Percentiles rank a stretch among this genome's conserved stretches.
Evolutionary conservation across 2,329 filamentous ascomycete genomes (phyloP).

Genomic region (Cladosporium halotolerans): DNA sequence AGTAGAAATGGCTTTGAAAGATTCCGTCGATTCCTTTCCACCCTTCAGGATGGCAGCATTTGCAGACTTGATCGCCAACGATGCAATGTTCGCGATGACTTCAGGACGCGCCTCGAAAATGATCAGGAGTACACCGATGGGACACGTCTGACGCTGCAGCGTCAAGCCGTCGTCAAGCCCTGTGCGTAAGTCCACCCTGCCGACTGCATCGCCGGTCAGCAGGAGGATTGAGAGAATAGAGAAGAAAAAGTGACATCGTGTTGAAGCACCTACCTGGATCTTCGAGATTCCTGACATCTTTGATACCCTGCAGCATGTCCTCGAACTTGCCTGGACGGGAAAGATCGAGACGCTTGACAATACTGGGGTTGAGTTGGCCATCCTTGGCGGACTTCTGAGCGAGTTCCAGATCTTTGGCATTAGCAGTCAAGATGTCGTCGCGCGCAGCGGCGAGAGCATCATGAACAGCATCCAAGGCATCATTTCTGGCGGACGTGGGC

Average conservation of each 20-base stretch:
- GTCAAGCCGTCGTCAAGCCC: constrained; percentile 78
- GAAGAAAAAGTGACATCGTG: too few relatives aligned
- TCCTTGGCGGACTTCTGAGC: constrained; percentile 68
- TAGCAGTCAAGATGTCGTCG: constrained; percentile 76
- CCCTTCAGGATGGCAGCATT: constrained; percentile 97
- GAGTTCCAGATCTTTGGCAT: constrained; percentile 70
- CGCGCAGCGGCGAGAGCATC: constrained; percentile 63
- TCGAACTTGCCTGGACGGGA: constrained; percentile 86
- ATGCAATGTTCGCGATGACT: constrained; percentile 96
- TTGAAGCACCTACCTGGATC: constrained; percentile 65
- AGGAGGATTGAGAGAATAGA: constrained; percentile 15
- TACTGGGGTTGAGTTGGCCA: constrained; percentile 70
- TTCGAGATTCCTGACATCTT: constrained; percentile 75
- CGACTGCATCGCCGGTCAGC: constrained; percentile 52
- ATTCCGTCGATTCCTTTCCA: constrained; percentile 90
- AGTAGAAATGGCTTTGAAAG: constrained; percentile 84
- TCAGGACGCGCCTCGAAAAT: constrained; percentile 98
- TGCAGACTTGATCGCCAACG: constrained; percentile 91
- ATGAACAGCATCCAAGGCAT: constrained; percentile 78
- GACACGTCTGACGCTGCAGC: constrained; percentile 83
- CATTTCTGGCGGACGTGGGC: constrained; percentile 68
- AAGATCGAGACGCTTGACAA: constrained; percentile 83
- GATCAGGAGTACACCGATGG: constrained; percentile 94
- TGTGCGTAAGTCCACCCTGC: constrained; percentile 75
- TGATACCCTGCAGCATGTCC: constrained; percentile 92